Conservation (phyloP, 257 asterid genomes). For the Perilla frutescens region DNA sequence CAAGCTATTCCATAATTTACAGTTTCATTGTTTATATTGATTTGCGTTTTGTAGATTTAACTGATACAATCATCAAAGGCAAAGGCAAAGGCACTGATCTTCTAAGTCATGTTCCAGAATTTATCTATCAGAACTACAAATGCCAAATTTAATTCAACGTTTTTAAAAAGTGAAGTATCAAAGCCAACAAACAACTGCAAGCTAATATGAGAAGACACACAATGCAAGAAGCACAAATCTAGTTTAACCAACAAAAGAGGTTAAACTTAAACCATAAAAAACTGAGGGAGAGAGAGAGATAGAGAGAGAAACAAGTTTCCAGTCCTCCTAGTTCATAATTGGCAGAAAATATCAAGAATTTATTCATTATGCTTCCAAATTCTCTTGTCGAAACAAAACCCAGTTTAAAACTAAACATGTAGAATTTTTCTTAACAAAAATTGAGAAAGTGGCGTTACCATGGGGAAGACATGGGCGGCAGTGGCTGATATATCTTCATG, state of each 20-base stretch:
- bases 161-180: too few relatives aligned
- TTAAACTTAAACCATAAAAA: background rate
- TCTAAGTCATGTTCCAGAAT: background rate
- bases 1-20: background rate
- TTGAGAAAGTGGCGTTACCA: conserved; percentile 44
- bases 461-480: conserved; percentile 75
- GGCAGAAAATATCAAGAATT: background rate
- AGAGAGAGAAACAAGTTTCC: background rate
- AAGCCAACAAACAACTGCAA: background rate
- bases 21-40: background rate
- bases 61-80: background rate
- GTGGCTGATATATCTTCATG: conserved; percentile 68
- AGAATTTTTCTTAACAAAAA: background rate
- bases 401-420: background rate
- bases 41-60: background rate
- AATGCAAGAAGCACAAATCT: background rate
- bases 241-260: background rate
- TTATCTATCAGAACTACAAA: background rate
- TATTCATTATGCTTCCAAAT: background rate
- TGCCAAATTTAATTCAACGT: background rate
- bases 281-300: background rate
- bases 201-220: background rate
- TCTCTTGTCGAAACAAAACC: background rate
- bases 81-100: background rate
- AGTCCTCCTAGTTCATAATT: background rate